Conservation (phyloP, 2,329 filamentous ascomycete species). For the Balansia obtecta region DNA sequence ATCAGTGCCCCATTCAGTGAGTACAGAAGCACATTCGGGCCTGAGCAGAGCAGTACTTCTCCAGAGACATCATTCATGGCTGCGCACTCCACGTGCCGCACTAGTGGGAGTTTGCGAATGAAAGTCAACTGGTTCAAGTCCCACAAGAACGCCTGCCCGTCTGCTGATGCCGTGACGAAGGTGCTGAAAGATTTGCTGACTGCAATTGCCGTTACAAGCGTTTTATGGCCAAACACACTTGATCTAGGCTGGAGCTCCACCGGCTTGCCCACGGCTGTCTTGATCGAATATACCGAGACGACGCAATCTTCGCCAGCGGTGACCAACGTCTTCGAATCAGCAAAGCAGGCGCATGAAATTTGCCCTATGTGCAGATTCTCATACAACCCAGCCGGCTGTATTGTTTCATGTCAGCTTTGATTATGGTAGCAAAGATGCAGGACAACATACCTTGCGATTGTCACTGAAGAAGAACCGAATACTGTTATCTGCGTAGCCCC, state of each 20-base stretch:
- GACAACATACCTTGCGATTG: slow-evolving; percentile 50
- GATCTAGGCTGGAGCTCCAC: slow-evolving; percentile 70
- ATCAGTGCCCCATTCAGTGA: slow-evolving; percentile 79
- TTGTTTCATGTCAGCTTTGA: slow-evolving; percentile 15
- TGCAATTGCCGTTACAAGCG: slow-evolving; percentile 68
- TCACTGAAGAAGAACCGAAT: slow-evolving; percentile 84
- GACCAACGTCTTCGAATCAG: slow-evolving; percentile 80
- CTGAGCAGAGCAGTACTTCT: slow-evolving; percentile 75
- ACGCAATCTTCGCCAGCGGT: slow-evolving; percentile 90
- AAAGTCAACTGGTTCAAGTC: slow-evolving; percentile 86
- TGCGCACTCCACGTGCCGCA: slow-evolving; percentile 55
- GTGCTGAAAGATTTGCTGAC: slow-evolving; percentile 82
- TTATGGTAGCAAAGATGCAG: background rate
- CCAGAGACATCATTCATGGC: slow-evolving; percentile 84
- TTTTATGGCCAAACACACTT: slow-evolving; percentile 82
- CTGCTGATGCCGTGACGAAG: slow-evolving; percentile 68
- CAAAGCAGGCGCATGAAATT: slow-evolving; percentile 70
- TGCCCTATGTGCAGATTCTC: slow-evolving; percentile 91
- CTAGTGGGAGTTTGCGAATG: slow-evolving; percentile 57
- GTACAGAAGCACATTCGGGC: slow-evolving; percentile 63
- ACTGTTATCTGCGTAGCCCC: slow-evolving; percentile 89
- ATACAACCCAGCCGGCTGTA: slow-evolving; percentile 63
- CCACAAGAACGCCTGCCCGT: slow-evolving; percentile 82
- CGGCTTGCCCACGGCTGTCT: slow-evolving; percentile 47
- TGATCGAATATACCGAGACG: slow-evolving; percentile 69